Evolutionary conservation across 1,284 basidiomycete species (phyloP), one percentile per base, ranked within the genome.

Genomic region (Somion occarium): DNA sequence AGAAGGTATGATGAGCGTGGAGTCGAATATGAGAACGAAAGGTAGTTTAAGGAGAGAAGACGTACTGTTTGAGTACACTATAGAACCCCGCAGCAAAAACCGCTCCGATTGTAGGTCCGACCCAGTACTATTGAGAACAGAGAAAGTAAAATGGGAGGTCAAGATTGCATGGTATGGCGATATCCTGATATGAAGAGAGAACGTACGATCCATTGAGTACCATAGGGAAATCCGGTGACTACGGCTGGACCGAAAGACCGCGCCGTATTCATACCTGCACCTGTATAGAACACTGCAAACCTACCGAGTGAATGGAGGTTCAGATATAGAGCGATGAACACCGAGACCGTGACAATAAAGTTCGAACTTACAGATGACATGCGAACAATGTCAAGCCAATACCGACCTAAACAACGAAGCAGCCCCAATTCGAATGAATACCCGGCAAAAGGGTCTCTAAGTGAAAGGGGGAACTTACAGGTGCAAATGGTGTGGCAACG

Each of bases 211-310:
- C 85, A 88, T 52, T 88, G 85, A 20, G 73, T 64, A 19, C 65
- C 56, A 30, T 67, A 61, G 1, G 70, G 65, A 62, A 88, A 90
- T 5, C 79, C 77, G 1, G 78, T 73, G 38, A 90, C 73, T 13
- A 81, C 82, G 2, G 86, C 83, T 0, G 88, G 88, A 1, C 87
- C 88, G 63, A 90, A 89, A 0, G 86, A 70, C 56, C 88, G 77
- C 12, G 88, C 88, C 1, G 85, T 83, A 62, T 90, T 91, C 76
- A 82, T 78, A 12, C 72, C 73, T 11, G 76, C 80, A 3, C 82
- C 80, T 0, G 80, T 83, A 59, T 77, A 84, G 54, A 69, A 74
- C 2, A 80, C 73, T 0, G 77, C 74, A 56, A 65, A 70, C 20
- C 65, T 66, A n/a, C n/a, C n/a, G n/a, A n/a, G n/a, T n/a, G n/a